Evolutionary conservation across 2,329 filamentous ascomycete species (phyloP).

Genomic region (Fusarium sarcochroum): DNA sequence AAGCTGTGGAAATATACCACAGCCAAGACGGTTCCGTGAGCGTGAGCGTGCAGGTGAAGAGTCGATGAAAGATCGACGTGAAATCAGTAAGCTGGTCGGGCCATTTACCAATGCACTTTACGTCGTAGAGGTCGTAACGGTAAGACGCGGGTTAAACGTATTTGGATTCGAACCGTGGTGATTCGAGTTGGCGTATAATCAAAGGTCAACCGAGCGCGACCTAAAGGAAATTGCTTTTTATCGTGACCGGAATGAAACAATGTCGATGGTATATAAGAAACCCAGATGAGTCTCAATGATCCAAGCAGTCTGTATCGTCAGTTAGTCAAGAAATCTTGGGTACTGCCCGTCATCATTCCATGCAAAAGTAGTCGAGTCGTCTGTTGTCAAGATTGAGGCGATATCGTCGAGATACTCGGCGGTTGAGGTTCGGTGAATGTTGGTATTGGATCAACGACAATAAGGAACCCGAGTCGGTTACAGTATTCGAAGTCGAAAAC

Average conservation of each 20-base stretch:
- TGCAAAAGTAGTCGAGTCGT: neutral
- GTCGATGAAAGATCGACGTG: conserved; percentile 33
- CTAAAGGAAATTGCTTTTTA: conserved; percentile 28
- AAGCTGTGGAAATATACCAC: conserved; percentile 35
- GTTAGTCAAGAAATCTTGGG: conserved; percentile 16
- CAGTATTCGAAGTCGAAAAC: neutral
- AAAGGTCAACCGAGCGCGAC: conserved; percentile 14
- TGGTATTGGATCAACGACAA: neutral
- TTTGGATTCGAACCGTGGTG: conserved; percentile 13
- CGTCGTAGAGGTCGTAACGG: conserved; percentile 32
- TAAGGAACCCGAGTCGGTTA: neutral
- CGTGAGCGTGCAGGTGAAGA: conserved; percentile 13
- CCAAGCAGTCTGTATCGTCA: conserved; percentile 18
- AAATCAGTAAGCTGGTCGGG: conserved; percentile 48
- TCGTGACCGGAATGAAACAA: conserved; percentile 30
- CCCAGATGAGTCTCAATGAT: conserved; percentile 15
- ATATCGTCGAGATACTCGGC: neutral
- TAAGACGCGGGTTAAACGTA: conserved; percentile 38
- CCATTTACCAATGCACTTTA: conserved; percentile 52
- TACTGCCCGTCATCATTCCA: neutral
- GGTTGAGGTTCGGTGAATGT: neutral
- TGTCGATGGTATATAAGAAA: conserved; percentile 25
- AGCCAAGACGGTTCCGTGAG: conserved; percentile 31
- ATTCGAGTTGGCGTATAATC: conserved; percentile 14
- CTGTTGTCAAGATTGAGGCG: neutral